Base-by-base conservation (phyloP, 306 rosid genomes). In the Castanea mollissima region DNA sequence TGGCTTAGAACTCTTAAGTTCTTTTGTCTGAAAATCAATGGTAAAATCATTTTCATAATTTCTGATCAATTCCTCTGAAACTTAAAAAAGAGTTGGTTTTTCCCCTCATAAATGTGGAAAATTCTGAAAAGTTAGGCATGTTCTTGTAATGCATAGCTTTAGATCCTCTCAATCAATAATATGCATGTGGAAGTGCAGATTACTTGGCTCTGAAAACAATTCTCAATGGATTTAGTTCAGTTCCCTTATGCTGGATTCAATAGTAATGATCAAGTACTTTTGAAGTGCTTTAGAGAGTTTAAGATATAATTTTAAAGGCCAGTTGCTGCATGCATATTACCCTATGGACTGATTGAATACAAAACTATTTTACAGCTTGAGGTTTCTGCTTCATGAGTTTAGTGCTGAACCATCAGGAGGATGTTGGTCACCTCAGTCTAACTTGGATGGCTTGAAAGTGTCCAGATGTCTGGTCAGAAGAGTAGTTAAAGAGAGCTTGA, bases 341-440 rank as follows among this genome's bases (percentile, higher is more conserved):
- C 52, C 23, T 31, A 5, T 8, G 44, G 64, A 78, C 64, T 83
- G 32, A 74, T 57, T n/a, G 13, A 65, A 67, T 85, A 58, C 60
- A 31, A 81, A 71, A 46, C 78, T 74, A 23, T 27, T 74, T 67
- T 86, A 80, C 90, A 95, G 99, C 82, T 87, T 93, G 87, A 95
- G 99, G 86, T 69, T 81, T 79, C 86, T 86, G 75, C 96, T 95
- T 88, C 94, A 88, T 74, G 88, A 91, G 70, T 69, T 78, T 75
- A 87, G 77, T 75, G 72, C 82, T 52, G 89, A 90, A 55, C 73
- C 90, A 74, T 76, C 79, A 0, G 85, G 83, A 82, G 89, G 84
- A 74, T 70, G 69, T 77, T 74, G 38, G 38, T 73, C 86, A 27
- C 75, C 85, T 69, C 63, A 68, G 57, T 70, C 92, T 38, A 87